phyloP scores from a whole-genome alignment of 805 yeast species.

The Sugiyamaella valdiviana region DNA sequence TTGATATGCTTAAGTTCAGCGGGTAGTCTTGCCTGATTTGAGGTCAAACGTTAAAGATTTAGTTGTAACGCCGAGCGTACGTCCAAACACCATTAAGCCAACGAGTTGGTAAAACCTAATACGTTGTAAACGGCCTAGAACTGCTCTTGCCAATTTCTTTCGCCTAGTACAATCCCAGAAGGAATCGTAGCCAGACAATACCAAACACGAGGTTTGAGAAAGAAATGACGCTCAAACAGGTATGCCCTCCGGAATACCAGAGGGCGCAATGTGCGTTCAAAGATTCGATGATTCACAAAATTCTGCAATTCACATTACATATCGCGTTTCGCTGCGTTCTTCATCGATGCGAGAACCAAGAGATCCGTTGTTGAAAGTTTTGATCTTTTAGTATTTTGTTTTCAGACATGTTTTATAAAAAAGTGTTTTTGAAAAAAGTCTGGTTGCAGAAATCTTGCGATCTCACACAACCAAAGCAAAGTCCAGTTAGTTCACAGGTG shows the following conservation, averaged over 20 bases:
- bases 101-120: slow-evolving; percentile 9
- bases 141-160: slow-evolving; percentile 26
- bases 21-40: slow-evolving; percentile 38
- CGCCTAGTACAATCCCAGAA: slow-evolving; percentile 23
- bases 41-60: slow-evolving; percentile 31
- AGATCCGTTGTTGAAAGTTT: slow-evolving; percentile 40
- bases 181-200: slow-evolving; percentile 30
- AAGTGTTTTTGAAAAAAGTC: slow-evolving; percentile 9
- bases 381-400: slow-evolving; percentile 25
- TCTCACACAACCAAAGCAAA: slow-evolving; percentile 12
- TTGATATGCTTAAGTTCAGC: slow-evolving; percentile 43
- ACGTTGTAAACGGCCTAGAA: slow-evolving; percentile 9
- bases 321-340: slow-evolving; percentile 43
- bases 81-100: neutral
- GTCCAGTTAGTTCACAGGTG: slow-evolving; percentile 14
- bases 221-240: slow-evolving; percentile 40
- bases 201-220: slow-evolving; percentile 33
- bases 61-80: slow-evolving; percentile 14
- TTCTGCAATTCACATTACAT: slow-evolving; percentile 38
- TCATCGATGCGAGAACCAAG: slow-evolving; percentile 43
- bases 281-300: slow-evolving; percentile 41
- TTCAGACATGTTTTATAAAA: neutral
- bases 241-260: slow-evolving; percentile 37
- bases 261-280: slow-evolving; percentile 45
- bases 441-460: slow-evolving; percentile 10